Evolutionary conservation across 140 eudicot genomes (phyloP).

Genomic region (Stevia rebaudiana): DNA sequence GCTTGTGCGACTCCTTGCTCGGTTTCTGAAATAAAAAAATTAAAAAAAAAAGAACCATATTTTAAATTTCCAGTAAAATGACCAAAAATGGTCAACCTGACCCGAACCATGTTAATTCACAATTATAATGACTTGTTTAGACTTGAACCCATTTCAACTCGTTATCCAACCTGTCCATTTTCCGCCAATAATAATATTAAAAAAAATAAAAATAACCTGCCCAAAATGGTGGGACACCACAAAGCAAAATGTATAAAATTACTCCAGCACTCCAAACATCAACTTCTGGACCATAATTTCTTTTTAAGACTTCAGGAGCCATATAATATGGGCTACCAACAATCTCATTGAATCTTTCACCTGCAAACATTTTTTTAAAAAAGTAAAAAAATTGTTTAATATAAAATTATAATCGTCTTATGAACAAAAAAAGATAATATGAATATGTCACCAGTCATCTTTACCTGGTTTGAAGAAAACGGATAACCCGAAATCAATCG

Average conservation of each 20-base stretch:
- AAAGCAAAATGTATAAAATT: constrained; percentile 83
- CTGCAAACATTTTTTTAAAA: constrained; percentile 17
- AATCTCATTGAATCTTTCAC: constrained; percentile 79
- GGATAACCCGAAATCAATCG: constrained; percentile 93
- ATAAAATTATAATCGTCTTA: not conserved
- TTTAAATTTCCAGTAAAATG: not conserved
- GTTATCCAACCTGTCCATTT: not conserved
- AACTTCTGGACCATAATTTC: constrained; percentile 91
- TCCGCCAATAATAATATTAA: not conserved
- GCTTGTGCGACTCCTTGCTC: constrained; percentile 99
- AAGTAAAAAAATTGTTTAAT: not conserved
- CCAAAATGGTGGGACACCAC: constrained; percentile 96
- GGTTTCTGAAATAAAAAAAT: constrained; percentile 59
- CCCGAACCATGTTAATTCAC: not conserved
- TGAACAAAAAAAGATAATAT: constrained; percentile 1
- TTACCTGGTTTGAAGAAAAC: constrained; percentile 93
- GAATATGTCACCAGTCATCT: constrained; percentile 5
- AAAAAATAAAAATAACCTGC: constrained; percentile 41
- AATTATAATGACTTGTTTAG: not conserved
- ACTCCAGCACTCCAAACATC: constrained; percentile 99
- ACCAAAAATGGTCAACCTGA: not conserved
- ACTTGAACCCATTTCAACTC: not conserved
- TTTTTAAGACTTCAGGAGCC: constrained; percentile 93
- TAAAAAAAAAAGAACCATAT: not conserved
- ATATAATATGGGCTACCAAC: constrained; percentile 98